Percentiles rank a stretch among this genome's conserved stretches.
phyloP scores from a whole-genome alignment of 2,329 filamentous ascomycete genomes.

The Fusarium sublunatum region DNA sequence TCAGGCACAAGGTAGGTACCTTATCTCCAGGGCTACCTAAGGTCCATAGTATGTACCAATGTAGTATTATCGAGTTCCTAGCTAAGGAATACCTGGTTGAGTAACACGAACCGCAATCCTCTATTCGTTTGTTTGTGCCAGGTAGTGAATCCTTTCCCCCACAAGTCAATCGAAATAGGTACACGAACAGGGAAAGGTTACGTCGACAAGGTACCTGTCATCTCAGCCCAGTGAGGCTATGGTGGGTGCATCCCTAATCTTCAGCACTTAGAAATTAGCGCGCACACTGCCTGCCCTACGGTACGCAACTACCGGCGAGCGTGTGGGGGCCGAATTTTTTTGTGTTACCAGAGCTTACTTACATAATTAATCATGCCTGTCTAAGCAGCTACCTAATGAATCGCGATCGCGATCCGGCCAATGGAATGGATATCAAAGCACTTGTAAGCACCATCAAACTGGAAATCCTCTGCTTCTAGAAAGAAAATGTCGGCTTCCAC shows the following conservation, averaged over 20 bases:
- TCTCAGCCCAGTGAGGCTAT: slow-evolving; percentile 38
- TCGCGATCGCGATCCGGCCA: slow-evolving; percentile 19
- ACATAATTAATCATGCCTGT: slow-evolving; percentile 30
- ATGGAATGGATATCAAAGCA: slow-evolving; percentile 12
- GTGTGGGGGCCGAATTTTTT: not conserved
- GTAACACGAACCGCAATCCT: too few species aligned
- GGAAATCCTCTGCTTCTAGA: slow-evolving; percentile 12
- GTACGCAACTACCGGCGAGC: not conserved
- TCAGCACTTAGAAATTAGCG: slow-evolving; percentile 5
- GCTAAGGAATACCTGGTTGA: too few species aligned
- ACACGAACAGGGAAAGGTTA: not conserved
- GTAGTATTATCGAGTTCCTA: not conserved
- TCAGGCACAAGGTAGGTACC: not conserved
- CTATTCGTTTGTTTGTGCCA: not conserved
- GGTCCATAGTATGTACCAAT: too few species aligned
- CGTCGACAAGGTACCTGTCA: not conserved
- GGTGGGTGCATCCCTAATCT: slow-evolving; percentile 26
- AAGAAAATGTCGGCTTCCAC: not conserved
- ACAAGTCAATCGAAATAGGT: not conserved
- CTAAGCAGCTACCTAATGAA: slow-evolving; percentile 9
- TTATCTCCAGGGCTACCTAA: too few species aligned
- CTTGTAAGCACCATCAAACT: slow-evolving; percentile 21
- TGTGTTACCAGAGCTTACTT: not conserved
- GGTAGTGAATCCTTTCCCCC: not conserved
- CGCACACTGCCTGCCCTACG: not conserved